These are phyloP conservation scores for Cutaneotrichosporon daszewskae DNA, from an alignment of 1,284 basidiomycete genomes.

Conservation along the genomic window DNA sequence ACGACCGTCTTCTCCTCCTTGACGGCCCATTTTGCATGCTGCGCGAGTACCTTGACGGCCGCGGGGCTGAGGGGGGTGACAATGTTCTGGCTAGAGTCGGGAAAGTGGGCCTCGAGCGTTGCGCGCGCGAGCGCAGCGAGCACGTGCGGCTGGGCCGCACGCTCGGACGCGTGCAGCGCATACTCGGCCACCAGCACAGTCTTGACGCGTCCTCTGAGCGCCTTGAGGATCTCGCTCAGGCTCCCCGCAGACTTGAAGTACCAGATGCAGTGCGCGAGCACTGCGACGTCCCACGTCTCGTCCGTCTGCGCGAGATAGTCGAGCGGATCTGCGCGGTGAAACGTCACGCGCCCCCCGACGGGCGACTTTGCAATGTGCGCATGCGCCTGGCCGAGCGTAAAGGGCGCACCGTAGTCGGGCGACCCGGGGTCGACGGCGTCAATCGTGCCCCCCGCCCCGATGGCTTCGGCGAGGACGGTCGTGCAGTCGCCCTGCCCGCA, in stretches of 20 bases:
- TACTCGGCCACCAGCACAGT: constrained; percentile 7
- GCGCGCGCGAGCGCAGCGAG: constrained; percentile 1
- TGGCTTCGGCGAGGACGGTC: constrained; percentile 1
- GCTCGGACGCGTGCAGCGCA: background rate
- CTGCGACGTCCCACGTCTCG: background rate
- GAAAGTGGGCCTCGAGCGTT: background rate
- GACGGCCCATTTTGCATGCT: background rate
- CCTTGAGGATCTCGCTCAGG: background rate
- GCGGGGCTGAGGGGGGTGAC: constrained; percentile 1
- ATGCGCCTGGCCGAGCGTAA: constrained; percentile 1
- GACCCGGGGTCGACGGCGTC: constrained; percentile 5
- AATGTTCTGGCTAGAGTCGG: background rate
- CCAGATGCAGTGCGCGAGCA: constrained; percentile 9
- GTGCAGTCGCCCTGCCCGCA: constrained; percentile 8
- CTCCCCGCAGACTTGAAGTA: constrained; percentile 3
- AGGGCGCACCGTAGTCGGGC: constrained; percentile 5
- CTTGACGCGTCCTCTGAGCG: background rate
- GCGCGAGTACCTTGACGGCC: background rate
- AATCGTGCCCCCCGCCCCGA: constrained; percentile 2
- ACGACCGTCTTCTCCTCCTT: background rate
- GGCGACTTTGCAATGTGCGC: background rate
- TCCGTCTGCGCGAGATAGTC: background rate
- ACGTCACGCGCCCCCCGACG: background rate
- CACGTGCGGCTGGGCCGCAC: constrained; percentile 3
- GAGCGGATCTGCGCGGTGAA: background rate